Evolutionary conservation across 306 rosid species (phyloP).

Genomic region (Mimosa bimucronata): DNA sequence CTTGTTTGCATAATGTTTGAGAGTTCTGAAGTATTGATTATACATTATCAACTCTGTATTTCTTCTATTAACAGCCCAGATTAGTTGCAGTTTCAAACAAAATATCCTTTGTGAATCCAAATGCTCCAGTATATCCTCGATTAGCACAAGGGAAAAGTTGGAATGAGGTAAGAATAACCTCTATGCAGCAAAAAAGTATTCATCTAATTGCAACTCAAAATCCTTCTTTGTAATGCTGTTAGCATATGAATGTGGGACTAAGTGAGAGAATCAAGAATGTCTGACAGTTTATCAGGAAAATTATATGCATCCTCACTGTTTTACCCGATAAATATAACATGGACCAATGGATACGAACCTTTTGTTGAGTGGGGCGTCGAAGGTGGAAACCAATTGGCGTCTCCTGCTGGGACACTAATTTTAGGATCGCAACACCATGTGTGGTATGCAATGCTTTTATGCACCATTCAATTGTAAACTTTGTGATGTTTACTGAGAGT

Average conservation of each 20-base stretch:
- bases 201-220: slow-evolving; percentile 7
- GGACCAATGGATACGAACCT: slow-evolving; percentile 96
- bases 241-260: slow-evolving; percentile 19
- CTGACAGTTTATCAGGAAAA: background rate
- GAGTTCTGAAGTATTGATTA: slow-evolving; percentile 17
- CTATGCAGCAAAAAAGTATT: background rate
- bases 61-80: slow-evolving; percentile 66
- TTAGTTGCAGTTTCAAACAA: slow-evolving; percentile 68
- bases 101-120: slow-evolving; percentile 74
- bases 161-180: slow-evolving; percentile 69
- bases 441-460: slow-evolving; percentile 61
- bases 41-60: slow-evolving; percentile 21
- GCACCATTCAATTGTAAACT: slow-evolving; percentile 7
- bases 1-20: too few relatives aligned
- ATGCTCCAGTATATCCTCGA: slow-evolving; percentile 92
- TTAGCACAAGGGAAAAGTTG: slow-evolving; percentile 90
- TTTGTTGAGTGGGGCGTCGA: slow-evolving; percentile 85
- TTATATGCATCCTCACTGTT: slow-evolving; percentile 5
- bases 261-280: slow-evolving; percentile 11
- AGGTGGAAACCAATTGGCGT: slow-evolving; percentile 55
- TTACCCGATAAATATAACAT: slow-evolving; percentile 81
- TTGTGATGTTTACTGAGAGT: slow-evolving; percentile 17
- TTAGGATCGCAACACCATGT: slow-evolving; percentile 78
- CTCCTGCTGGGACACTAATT: slow-evolving; percentile 83
- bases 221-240: slow-evolving; percentile 29